Evolutionary conservation across 306 rosid genomes (phyloP).

Genomic region (Ochetophila trinervis): DNA sequence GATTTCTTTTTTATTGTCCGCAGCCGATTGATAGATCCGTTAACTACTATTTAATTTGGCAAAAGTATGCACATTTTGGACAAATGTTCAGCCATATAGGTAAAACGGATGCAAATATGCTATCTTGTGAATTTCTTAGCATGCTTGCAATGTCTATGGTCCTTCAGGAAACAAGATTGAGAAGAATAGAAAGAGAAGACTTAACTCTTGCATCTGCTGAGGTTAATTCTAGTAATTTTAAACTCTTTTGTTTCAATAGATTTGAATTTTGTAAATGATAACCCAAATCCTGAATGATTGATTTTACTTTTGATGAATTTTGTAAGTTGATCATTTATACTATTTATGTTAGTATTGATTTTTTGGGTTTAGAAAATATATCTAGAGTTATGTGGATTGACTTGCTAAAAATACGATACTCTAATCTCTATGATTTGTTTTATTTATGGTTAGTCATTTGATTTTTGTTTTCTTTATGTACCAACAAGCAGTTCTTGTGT

Average conservation of each 20-base stretch:
- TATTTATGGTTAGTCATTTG: too few species aligned
- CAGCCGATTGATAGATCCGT: slow-evolving; percentile 96
- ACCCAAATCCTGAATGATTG: too few species aligned
- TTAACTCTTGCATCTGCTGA: slow-evolving; percentile 99
- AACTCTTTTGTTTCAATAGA: neutral
- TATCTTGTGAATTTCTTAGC: slow-evolving; percentile 24
- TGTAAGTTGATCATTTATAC: too few species aligned
- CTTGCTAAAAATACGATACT: too few species aligned
- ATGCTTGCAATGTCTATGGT: slow-evolving; percentile 22
- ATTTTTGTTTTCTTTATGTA: too few species aligned
- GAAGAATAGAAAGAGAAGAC: slow-evolving; percentile 94
- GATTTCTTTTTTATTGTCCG: slow-evolving; percentile 27
- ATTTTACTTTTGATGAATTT: too few species aligned
- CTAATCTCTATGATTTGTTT: too few species aligned
- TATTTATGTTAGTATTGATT: too few species aligned
- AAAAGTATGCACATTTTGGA: slow-evolving; percentile 53
- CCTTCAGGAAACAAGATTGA: slow-evolving; percentile 77
- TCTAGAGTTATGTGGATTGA: too few species aligned
- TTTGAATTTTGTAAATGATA: neutral
- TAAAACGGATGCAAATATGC: slow-evolving; percentile 6
- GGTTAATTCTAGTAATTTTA: slow-evolving; percentile 74
- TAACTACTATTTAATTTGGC: slow-evolving; percentile 84
- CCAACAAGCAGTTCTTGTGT: too few species aligned
- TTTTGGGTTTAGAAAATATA: too few species aligned
- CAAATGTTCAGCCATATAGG: slow-evolving; percentile 6